Evolutionary conservation across 2,329 filamentous ascomycete species (phyloP).

Genomic region (Amylocarpus encephaloides): DNA sequence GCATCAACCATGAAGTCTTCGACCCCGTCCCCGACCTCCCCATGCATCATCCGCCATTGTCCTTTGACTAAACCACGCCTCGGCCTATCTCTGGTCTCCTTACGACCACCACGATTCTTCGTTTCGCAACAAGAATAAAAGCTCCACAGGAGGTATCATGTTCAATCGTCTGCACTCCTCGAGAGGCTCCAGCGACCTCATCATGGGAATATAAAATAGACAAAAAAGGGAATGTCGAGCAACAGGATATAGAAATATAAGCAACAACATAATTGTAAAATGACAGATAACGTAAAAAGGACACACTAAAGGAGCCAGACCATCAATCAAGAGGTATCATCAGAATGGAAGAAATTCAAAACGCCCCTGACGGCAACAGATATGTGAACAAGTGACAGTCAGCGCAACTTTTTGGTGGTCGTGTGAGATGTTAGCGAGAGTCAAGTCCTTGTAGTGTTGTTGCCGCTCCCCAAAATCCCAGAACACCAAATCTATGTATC

Average conservation of each 20-base stretch:
- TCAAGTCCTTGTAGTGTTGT: not conserved
- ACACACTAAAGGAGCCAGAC: constrained; percentile 3
- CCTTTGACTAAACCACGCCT: no score
- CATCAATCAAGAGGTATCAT: constrained; percentile 10
- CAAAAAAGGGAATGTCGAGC: not conserved
- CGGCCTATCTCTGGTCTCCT: no score
- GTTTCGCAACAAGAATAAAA: not conserved
- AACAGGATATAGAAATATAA: not conserved
- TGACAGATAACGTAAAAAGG: not conserved
- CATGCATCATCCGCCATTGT: no score
- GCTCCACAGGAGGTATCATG: constrained; percentile 4
- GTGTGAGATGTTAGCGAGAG: not conserved
- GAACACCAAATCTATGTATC: not conserved
- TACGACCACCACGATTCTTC: no score
- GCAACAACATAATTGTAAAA: not conserved
- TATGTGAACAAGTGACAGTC: not conserved
- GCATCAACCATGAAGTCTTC: no score
- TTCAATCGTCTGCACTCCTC: not conserved
- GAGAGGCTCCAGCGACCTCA: not conserved
- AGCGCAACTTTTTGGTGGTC: not conserved
- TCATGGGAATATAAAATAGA: constrained; percentile 1
- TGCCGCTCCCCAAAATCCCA: not conserved
- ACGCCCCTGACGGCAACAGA: not conserved
- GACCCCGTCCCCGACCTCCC: no score
- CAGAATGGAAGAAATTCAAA: constrained; percentile 6